Evolutionary conservation across 2,329 filamentous ascomycete genomes (phyloP).

Genomic region (Ophiosphaerella narmari): DNA sequence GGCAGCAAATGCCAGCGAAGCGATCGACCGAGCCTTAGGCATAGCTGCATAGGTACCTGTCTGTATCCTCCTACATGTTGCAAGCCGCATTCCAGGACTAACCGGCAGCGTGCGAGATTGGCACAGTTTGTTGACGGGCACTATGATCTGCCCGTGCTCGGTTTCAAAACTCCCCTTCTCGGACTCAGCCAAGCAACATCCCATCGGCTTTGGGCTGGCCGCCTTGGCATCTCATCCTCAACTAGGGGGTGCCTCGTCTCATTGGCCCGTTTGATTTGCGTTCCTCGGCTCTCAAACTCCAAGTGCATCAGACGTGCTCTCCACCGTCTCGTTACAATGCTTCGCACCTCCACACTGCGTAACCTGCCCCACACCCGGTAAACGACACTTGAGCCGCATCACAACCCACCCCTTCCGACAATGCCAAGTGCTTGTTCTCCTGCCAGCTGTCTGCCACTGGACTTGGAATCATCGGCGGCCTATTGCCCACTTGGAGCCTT

Average conservation of each 20-base stretch:
- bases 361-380: constrained; percentile 23
- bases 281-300: constrained; percentile 30
- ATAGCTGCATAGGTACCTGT: too few relatives aligned
- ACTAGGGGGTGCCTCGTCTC: constrained; percentile 11
- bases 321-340: constrained; percentile 26
- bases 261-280: constrained; percentile 36
- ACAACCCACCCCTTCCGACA: constrained; percentile 14
- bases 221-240: constrained; percentile 37
- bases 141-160: constrained; percentile 8
- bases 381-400: constrained; percentile 41
- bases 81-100: constrained; percentile 5
- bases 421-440: constrained; percentile 21
- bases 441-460: constrained; percentile 27
- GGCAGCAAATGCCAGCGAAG: too few relatives aligned
- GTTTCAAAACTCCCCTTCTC: constrained; percentile 28
- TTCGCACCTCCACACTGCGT: constrained; percentile 18
- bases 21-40: too few relatives aligned
- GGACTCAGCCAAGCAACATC: constrained; percentile 18
- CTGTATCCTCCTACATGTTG: too few relatives aligned
- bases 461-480: constrained; percentile 21
- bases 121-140: background rate
- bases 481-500: constrained; percentile 27
- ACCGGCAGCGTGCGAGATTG: constrained; percentile 6
- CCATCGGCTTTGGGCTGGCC: constrained; percentile 25
- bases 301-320: constrained; percentile 34